Evolutionary conservation across 1,284 basidiomycete species (phyloP).

Genomic region (Thelephora terrestris): DNA sequence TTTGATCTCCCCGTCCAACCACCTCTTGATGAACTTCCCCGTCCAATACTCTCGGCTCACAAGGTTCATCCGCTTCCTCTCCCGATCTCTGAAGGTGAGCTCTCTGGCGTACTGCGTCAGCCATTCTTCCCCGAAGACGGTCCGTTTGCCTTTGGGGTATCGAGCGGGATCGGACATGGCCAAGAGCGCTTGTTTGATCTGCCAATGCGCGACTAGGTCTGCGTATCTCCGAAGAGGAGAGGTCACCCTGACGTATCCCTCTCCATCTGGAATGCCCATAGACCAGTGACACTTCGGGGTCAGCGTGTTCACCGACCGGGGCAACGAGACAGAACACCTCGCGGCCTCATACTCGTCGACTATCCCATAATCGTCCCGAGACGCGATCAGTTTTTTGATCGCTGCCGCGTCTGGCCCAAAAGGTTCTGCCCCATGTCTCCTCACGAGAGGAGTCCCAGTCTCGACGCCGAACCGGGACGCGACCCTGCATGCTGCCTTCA

Average conservation of each 20-base stretch:
- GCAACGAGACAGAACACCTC: slow-evolving; percentile 23
- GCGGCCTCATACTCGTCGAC: slow-evolving; percentile 29
- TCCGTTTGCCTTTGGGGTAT: slow-evolving; percentile 1
- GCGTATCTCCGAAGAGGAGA: slow-evolving; percentile 81
- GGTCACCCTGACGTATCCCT: slow-evolving; percentile 79
- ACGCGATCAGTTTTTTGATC: slow-evolving; percentile 16
- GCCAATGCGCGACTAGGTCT: slow-evolving; percentile 89
- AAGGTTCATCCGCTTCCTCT: slow-evolving; percentile 23
- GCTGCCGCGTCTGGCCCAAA: slow-evolving; percentile 15
- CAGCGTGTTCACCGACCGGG: slow-evolving; percentile 35
- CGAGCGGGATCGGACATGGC: slow-evolving; percentile 13
- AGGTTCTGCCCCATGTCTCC: background rate
- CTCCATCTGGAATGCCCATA: slow-evolving; percentile 59
- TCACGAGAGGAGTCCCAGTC: slow-evolving; percentile 49
- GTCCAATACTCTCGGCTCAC: slow-evolving; percentile 24
- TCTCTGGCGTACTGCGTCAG: slow-evolving; percentile 22
- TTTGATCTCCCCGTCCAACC: slow-evolving; percentile 13
- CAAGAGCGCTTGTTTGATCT: slow-evolving; percentile 77
- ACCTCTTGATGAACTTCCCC: slow-evolving; percentile 22
- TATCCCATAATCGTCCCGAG: slow-evolving; percentile 32
- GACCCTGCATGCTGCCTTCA: slow-evolving; percentile 75
- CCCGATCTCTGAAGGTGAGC: slow-evolving; percentile 17
- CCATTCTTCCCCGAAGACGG: slow-evolving; percentile 33
- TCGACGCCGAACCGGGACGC: slow-evolving; percentile 68
- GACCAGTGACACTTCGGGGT: slow-evolving; percentile 57